phyloP scores from a whole-genome alignment of 345 rosid genomes.

The Brassica napus region DNA sequence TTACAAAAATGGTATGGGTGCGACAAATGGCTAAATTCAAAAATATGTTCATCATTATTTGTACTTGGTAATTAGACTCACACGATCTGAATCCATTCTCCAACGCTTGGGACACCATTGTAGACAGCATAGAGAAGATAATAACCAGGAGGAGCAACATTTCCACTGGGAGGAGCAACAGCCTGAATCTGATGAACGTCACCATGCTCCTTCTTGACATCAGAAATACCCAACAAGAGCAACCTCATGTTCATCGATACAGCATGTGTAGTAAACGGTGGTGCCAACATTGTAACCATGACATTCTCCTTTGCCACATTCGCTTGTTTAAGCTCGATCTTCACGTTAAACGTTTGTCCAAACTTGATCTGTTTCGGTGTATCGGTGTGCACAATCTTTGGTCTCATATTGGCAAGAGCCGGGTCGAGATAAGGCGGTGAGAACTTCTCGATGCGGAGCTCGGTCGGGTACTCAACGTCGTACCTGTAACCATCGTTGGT shows the following conservation, averaged over 20 bases:
- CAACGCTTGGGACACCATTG: conserved; percentile 53
- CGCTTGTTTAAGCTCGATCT: conserved; percentile 23
- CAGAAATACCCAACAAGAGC: conserved; percentile 35
- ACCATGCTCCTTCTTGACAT: conserved; percentile 12
- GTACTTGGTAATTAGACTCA: conserved; percentile 1
- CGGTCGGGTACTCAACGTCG: conserved; percentile 62
- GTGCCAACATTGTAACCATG: conserved; percentile 55
- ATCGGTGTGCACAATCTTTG: conserved; percentile 31
- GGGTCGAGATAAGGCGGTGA: conserved; percentile 69
- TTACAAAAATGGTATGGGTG: conserved; percentile 10
- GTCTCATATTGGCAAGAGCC: conserved; percentile 30
- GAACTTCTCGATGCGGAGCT: conserved; percentile 65
- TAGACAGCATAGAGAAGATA: conserved; percentile 49
- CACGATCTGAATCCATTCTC: conserved; percentile 55
- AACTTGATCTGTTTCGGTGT: conserved; percentile 29
- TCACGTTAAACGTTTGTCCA: conserved; percentile 30
- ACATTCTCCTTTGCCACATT: conserved; percentile 22
- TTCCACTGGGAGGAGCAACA: conserved; percentile 46
- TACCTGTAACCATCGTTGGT: conserved; percentile 56
- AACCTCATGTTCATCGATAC: conserved; percentile 69
- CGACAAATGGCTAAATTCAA: background rate
- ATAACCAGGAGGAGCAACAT: conserved; percentile 64
- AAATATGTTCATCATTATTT: conserved; percentile 2
- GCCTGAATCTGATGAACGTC: conserved; percentile 30
- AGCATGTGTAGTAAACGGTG: conserved; percentile 69